These are phyloP conservation scores for Ephemerocybe angulata DNA, from an alignment of 768 basidiomycete genomes.

Conservation along the genomic window DNA sequence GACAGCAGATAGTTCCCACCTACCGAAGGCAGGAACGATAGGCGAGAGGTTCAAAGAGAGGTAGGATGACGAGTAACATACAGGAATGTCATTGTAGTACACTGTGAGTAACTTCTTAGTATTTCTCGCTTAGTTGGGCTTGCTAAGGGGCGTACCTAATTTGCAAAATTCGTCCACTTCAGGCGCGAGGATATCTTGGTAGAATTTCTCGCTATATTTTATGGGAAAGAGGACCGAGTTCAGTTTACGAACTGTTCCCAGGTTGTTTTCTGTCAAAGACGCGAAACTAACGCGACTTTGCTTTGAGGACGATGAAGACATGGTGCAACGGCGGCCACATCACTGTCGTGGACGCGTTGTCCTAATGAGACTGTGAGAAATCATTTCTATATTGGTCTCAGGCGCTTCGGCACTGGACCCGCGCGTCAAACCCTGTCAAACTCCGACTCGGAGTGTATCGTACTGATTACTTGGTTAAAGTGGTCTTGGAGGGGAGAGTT, in stretches of 20 bases:
- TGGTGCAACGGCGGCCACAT: no score
- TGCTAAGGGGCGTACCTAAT: slow-evolving; percentile 57
- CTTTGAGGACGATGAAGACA: slow-evolving; percentile 11
- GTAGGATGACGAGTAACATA: slow-evolving; percentile 23
- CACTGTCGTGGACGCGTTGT: no score
- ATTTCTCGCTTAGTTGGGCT: background rate
- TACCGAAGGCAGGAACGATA: no score
- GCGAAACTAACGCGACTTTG: slow-evolving; percentile 59
- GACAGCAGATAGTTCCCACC: slow-evolving; percentile 85
- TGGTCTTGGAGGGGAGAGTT: no score
- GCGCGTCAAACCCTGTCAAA: no score
- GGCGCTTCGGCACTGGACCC: no score
- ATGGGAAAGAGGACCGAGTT: slow-evolving; percentile 85
- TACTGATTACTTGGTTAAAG: no score
- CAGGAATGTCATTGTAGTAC: slow-evolving; percentile 89
- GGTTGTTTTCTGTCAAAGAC: slow-evolving; percentile 74
- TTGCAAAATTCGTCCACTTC: slow-evolving; percentile 86
- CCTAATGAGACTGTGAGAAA: no score
- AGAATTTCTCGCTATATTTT: slow-evolving; percentile 86
- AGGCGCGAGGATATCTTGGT: slow-evolving; percentile 69
- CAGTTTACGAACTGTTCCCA: slow-evolving; percentile 70
- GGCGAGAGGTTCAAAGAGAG: slow-evolving; percentile 15
- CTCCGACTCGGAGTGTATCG: no score
- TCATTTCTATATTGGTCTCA: no score
- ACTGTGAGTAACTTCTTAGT: slow-evolving; percentile 42